A percentile compares a stretch with the other conserved stretches of the same genome.
Evolutionary conservation across 768 basidiomycete species (phyloP).

Genomic region (Fistulinella prunicolor): DNA sequence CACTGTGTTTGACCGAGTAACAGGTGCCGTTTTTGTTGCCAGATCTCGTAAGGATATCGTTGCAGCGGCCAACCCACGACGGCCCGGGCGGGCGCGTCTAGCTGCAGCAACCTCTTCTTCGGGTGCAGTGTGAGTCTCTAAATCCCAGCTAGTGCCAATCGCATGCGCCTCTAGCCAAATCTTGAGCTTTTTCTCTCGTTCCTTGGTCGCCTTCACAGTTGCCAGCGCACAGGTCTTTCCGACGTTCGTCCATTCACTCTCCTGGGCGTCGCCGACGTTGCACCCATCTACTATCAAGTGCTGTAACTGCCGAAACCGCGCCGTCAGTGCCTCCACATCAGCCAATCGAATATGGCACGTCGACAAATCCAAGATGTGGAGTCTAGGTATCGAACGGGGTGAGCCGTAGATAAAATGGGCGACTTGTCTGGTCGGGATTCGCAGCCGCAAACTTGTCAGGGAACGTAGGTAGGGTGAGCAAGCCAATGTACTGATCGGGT

Average conservation of each 20-base stretch:
- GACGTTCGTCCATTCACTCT: constrained; percentile 57
- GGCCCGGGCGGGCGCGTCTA: constrained; percentile 40
- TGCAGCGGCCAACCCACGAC: constrained; percentile 62
- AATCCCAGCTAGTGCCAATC: neutral
- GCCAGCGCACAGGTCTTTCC: constrained; percentile 61
- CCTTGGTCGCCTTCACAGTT: constrained; percentile 59
- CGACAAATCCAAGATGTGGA: constrained; percentile 73
- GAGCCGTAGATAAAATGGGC: constrained; percentile 38
- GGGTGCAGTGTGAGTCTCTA: neutral
- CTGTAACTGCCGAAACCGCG: constrained; percentile 47
- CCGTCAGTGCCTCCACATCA: constrained; percentile 55
- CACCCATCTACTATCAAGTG: constrained; percentile 75
- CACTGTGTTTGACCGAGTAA: constrained; percentile 3
- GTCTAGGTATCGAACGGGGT: constrained; percentile 36
- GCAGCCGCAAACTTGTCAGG: constrained; percentile 59
- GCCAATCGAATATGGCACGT: constrained; percentile 56
- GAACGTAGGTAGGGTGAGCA: constrained; percentile 40
- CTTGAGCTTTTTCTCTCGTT: constrained; percentile 62
- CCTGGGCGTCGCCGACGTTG: constrained; percentile 44
- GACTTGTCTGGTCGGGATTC: constrained; percentile 67
- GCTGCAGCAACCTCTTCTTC: constrained; percentile 3
- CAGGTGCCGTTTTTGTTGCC: constrained; percentile 18
- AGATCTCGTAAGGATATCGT: constrained; percentile 56
- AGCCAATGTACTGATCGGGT: constrained; percentile 48
- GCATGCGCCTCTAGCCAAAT: constrained; percentile 43